These are phyloP conservation scores for Uronychia binucleata DNA, from an alignment of 73 alveolate genomes.

Conservation along the genomic window DNA sequence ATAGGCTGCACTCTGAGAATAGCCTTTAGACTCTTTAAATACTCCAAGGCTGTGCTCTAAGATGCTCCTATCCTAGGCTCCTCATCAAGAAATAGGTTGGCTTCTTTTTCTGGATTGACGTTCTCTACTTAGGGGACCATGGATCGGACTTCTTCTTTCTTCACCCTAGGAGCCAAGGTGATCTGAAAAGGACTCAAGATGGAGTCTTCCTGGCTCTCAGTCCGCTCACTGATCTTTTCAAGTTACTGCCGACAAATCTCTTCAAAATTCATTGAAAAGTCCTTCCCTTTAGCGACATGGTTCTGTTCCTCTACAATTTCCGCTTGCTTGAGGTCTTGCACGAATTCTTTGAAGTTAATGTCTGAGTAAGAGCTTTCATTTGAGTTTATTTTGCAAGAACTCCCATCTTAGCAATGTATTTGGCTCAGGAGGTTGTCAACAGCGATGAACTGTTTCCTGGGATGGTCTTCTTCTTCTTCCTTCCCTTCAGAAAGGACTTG, in stretches of 20 bases:
- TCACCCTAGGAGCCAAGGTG: not conserved
- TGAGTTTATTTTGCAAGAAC: not conserved
- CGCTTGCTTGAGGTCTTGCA: not conserved
- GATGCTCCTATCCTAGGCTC: too few relatives aligned
- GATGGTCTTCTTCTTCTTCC: not conserved
- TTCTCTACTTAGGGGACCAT: not conserved
- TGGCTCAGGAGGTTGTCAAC: not conserved
- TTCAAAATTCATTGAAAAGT: not conserved
- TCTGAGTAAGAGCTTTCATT: not conserved
- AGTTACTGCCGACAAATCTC: not conserved
- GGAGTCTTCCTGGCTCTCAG: not conserved
- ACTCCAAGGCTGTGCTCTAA: too few relatives aligned
- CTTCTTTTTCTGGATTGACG: not conserved
- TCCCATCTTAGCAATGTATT: not conserved
- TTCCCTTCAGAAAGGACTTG: too few relatives aligned
- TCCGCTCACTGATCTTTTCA: not conserved
- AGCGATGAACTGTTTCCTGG: not conserved
- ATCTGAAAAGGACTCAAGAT: not conserved
- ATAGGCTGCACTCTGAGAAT: not conserved
- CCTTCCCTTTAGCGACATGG: not conserved
- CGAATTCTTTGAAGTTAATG: not conserved
- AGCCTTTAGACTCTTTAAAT: too few relatives aligned
- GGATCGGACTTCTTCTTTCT: not conserved
- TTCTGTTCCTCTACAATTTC: not conserved
- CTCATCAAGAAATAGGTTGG: not conserved